Percentiles rank a stretch among this genome's conserved stretches.
Conservation (phyloP, 345 rosid genomes). For the Litchi chinensis region DNA sequence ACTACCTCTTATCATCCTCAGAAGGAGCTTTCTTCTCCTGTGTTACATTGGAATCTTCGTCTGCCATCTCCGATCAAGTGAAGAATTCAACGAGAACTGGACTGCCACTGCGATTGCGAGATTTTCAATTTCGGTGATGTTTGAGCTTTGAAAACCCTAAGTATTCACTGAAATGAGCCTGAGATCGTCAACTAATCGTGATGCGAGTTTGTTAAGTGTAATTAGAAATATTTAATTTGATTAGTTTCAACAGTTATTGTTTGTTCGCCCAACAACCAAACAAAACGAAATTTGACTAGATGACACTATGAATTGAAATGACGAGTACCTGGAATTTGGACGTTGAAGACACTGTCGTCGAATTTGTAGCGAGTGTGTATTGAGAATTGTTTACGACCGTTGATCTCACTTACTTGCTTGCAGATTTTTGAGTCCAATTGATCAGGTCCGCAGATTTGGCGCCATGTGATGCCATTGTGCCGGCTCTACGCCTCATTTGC, state of each 20-base stretch:
- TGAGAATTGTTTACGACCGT: constrained; percentile 1
- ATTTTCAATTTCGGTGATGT: not conserved
- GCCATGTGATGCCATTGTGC: not conserved
- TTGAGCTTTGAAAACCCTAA: constrained; percentile 6
- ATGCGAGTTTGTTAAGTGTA: not conserved
- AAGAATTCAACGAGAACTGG: not conserved
- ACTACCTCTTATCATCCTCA: constrained; percentile 63
- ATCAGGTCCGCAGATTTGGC: constrained; percentile 1
- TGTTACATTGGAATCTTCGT: constrained; percentile 34
- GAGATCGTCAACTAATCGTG: not conserved
- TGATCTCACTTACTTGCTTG: not conserved
- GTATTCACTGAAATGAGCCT: not conserved
- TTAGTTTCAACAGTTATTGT: not conserved
- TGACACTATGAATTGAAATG: not conserved
- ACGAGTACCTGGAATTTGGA: constrained; percentile 13
- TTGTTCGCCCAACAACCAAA: constrained; percentile 17
- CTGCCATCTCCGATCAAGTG: constrained; percentile 42
- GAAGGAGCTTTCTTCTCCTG: constrained; percentile 57
- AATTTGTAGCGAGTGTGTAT: not conserved
- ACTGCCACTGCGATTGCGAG: not conserved
- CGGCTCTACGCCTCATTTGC: not conserved
- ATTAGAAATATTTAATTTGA: not conserved
- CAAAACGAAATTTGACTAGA: not conserved
- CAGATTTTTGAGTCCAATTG: not conserved
- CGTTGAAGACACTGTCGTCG: constrained; percentile 19